phyloP scores from a whole-genome alignment of 495 filamentous ascomycete genomes.

The Clavariopsis aquatica region DNA sequence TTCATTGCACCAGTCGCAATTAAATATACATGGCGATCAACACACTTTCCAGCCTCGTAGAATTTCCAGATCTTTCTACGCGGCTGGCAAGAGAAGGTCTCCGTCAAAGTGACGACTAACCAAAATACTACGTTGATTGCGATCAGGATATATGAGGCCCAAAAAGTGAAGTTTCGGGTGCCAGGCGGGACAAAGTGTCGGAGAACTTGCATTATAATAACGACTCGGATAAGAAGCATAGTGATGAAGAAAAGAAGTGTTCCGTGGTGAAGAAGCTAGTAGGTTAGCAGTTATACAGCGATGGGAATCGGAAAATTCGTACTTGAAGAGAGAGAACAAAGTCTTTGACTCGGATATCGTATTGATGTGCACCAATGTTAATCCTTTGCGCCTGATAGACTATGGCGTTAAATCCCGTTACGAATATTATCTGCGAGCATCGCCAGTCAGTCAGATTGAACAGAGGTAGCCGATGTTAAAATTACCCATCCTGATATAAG shows the following conservation, averaged over 20 bases:
- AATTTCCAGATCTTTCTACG: slow-evolving; percentile 1
- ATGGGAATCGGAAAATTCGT: not conserved
- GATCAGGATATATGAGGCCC: slow-evolving; percentile 8
- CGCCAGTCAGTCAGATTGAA: not conserved
- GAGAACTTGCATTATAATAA: slow-evolving; percentile 13
- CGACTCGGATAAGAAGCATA: slow-evolving; percentile 3
- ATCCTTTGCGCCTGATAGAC: slow-evolving; percentile 5
- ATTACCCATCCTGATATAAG: slow-evolving; percentile 6
- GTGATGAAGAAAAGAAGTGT: slow-evolving; percentile 10
- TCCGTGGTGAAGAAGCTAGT: slow-evolving; percentile 6
- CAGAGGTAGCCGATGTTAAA: not conserved
- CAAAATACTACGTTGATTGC: slow-evolving; percentile 9
- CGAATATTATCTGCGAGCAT: not conserved
- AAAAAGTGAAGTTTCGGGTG: slow-evolving; percentile 8
- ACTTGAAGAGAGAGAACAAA: slow-evolving; percentile 12
- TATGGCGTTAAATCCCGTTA: not conserved
- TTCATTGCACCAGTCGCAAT: slow-evolving; percentile 5
- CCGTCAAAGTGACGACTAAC: not conserved
- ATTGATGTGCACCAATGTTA: slow-evolving; percentile 6
- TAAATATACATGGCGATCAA: not conserved
- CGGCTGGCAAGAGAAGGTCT: slow-evolving; percentile 20
- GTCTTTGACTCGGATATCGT: slow-evolving; percentile 3
- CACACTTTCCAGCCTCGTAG: not conserved
- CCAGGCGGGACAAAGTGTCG: slow-evolving; percentile 14
- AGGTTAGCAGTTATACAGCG: not conserved